Evolutionary conservation across 495 filamentous ascomycete genomes (phyloP), one percentile per base, ranked within the genome.

Genomic region (Aspergillus biplanus): DNA sequence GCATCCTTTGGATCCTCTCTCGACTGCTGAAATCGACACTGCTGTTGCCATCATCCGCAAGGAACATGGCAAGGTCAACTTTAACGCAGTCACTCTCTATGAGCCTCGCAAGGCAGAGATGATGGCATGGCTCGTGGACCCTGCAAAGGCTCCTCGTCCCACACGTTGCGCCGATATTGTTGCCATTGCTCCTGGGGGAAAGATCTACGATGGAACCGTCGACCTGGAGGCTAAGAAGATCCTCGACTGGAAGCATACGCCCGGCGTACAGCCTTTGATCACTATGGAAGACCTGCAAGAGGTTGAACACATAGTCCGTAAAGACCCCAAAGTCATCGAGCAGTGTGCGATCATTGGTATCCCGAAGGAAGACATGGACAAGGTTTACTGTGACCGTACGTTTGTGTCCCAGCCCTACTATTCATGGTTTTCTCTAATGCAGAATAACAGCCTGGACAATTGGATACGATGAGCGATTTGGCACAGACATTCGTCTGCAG

Each of bases 261-360:
- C 90, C 21, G 90, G 90, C 34, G 87, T 94, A 49, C 93, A 97
- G 78, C 93, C 93, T 21, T 82, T 97, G 66, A 96, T 97, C 70
- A 96, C 92, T 1, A 96, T 97, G 92, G 92, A 97, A 72, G 93
- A 97, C 69, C 80, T 97, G 42, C 89, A 93, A 72, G 82, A 89
- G 48, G 93, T 97, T n/a, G 93, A 97, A 73, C 83, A 87, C 66
- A 76, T 93, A 47, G 85, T 87, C 44, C 85, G 94, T 56, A 88
- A 87, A 62, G 91, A 97, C 71, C 87, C 91, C 7, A 91, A 89
- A 64, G 93, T 97, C 56, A 96, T 97, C 69, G 92, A 97, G 75
- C 94, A 97, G 72, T 97, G 93, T 71, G 85, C 82, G 4, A 86
- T 97, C 58, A 84, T 93, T 67, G 93, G 93, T n/a, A 93, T 97